A percentile compares a stretch with the other conserved stretches of the same genome.
Conservation (phyloP, 176 grass and related monocot species). For the Bothriochloa decipiens region DNA sequence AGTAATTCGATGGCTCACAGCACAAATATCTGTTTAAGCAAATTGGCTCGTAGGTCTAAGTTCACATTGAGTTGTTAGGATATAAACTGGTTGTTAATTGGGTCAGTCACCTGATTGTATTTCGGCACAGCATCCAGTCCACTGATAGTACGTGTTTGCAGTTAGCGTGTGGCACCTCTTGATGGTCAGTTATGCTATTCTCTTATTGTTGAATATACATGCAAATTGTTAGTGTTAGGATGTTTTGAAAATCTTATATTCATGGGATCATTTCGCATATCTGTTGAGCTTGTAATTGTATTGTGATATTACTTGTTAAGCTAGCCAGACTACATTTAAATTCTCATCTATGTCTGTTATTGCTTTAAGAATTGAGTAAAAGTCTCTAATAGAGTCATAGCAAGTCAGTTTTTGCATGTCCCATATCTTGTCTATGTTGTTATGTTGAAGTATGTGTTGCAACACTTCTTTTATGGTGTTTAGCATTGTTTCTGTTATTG, state of each 20-base stretch:
- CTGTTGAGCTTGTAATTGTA: neutral
- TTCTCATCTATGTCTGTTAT: neutral
- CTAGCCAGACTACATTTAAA: neutral
- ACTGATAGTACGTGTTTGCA: neutral
- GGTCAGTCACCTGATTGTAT: neutral
- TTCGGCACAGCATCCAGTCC: neutral
- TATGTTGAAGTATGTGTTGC: neutral
- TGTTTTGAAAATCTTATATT: neutral
- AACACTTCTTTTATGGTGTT: neutral
- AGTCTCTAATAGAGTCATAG: neutral
- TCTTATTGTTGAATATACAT: neutral
- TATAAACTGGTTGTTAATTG: neutral
- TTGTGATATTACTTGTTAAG: neutral
- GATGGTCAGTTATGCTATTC: neutral
- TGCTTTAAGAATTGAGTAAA: too few species aligned
- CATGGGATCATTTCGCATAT: neutral
- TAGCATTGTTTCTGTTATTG: neutral
- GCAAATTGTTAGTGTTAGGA: neutral
- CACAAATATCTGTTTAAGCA: neutral
- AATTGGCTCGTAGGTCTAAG: neutral
- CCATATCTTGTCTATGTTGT: neutral
- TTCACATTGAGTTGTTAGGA: neutral
- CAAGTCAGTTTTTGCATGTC: neutral
- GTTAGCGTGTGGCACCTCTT: neutral
- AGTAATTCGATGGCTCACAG: neutral